Evolutionary conservation across 768 basidiomycete species (phyloP), one percentile per base, ranked within the genome.

Genomic region (Tulasnella sp.): DNA sequence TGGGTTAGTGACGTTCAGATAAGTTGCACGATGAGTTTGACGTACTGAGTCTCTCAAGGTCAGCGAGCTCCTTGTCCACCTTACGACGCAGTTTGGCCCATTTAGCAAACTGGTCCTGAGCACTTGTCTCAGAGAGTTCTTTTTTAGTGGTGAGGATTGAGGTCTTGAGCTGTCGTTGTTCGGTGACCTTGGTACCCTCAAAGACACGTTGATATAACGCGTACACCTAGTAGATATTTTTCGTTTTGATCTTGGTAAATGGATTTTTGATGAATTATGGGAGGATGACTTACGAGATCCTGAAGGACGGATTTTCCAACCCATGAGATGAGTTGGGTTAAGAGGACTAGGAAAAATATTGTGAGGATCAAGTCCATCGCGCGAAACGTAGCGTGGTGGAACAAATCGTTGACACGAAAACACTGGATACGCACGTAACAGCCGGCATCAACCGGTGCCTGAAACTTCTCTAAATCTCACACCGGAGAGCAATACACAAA

Each of bases 101-200:
- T 73, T 92, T 97, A 19, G 93, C 90, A 70, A 99, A 99, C 68
- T 98, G 89, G 68, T 97, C 94, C 69, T 98, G 96, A 17, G 92
- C 88, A 66, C 88, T 92, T 32, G 93, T 98, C 69, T 83, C 83
- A 63, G 86, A 71, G 2, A 98, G 81, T 69, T 97, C 91, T 24
- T 86, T 78, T 73, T 94, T 94, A 38, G 82, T 85, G 27, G 73
- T 70, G 45, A 97, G 76, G 29, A 97, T 80, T 58, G 93, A 84
- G 7, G 79, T 73, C 72, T 95, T 92, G 65, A 97, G 82, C 62
- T 76, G 72, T 23, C 78, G 76, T 67, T 94, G 88, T 61, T 79
- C 75, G 45, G 77, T 66, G 13, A 78, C 75, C 29, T 78, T 72
- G 8, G 77, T 72, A 7, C 79, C 73, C 68, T 84, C 73, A 72